Percentiles rank a stretch among this genome's conserved stretches.
These are phyloP conservation scores for Parachaetomium inaequale DNA, from an alignment of 495 filamentous ascomycete genomes.

Conservation along the genomic window DNA sequence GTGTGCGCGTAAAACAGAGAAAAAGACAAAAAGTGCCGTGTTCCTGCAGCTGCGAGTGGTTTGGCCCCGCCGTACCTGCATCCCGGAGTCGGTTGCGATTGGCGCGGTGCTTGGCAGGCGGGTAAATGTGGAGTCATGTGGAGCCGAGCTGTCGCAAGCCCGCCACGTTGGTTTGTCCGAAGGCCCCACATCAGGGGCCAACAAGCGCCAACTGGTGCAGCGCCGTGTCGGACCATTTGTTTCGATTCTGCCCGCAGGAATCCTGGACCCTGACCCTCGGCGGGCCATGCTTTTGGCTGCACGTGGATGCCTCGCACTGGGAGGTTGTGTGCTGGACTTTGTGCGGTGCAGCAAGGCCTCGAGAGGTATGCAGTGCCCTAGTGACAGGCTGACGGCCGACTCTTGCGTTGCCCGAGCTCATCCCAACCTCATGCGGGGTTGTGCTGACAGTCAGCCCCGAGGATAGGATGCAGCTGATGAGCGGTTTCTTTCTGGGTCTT, in stretches of 20 bases:
- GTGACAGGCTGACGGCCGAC: too few species aligned
- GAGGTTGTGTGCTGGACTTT: neutral
- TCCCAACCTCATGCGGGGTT: too few species aligned
- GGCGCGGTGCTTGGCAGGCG: slow-evolving; percentile 7
- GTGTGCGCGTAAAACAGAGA: neutral
- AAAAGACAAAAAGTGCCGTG: slow-evolving; percentile 8
- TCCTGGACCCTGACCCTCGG: neutral
- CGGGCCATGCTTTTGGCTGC: neutral
- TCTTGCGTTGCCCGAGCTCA: too few species aligned
- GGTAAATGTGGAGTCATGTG: slow-evolving; percentile 8
- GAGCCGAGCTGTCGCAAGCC: slow-evolving; percentile 3
- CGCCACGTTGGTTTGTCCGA: slow-evolving; percentile 11
- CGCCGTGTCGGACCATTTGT: slow-evolving; percentile 10
- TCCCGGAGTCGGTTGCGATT: slow-evolving; percentile 7
- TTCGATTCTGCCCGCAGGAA: neutral
- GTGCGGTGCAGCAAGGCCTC: too few species aligned
- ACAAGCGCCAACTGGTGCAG: slow-evolving; percentile 6
- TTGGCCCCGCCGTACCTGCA: slow-evolving; percentile 20
- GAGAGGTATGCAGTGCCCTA: too few species aligned
- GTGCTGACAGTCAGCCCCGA: too few species aligned
- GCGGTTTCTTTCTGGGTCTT: too few species aligned
- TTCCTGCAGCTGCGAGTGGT: slow-evolving; percentile 17
- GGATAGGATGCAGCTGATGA: too few species aligned
- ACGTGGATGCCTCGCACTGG: too few species aligned
- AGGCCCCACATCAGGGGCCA: neutral